Evolutionary conservation across 2,329 filamentous ascomycete species (phyloP).

Genomic region (Huntiella moniliformis): DNA sequence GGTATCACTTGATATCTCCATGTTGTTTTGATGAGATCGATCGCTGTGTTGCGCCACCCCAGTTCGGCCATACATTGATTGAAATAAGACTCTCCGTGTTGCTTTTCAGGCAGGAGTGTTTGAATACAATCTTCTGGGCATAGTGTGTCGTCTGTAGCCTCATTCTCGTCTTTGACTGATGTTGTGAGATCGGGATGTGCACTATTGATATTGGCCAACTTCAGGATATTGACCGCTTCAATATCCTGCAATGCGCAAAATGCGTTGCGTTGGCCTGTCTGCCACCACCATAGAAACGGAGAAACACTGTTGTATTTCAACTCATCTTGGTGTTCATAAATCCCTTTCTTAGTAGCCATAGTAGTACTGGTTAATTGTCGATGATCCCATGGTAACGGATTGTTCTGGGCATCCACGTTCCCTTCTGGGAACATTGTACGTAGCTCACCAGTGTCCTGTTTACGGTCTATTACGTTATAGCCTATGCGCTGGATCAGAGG

Average conservation of each 20-base stretch:
- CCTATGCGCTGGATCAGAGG: background rate
- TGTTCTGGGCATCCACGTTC: background rate
- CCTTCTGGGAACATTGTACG: background rate
- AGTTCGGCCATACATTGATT: too few species aligned
- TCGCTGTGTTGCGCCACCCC: too few species aligned
- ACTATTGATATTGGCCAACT: background rate
- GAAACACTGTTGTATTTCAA: background rate
- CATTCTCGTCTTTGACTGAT: too few species aligned
- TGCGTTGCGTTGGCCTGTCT: conserved; percentile 4
- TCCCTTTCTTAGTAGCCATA: background rate
- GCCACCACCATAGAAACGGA: conserved; percentile 7
- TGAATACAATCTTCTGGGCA: too few species aligned
- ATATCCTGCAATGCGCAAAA: conserved; percentile 2
- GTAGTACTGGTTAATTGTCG: background rate
- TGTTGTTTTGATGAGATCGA: too few species aligned
- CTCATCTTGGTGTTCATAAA: background rate
- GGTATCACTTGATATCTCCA: too few species aligned
- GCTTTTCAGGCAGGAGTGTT: too few species aligned
- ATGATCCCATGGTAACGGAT: background rate
- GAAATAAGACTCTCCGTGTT: too few species aligned
- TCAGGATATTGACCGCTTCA: background rate
- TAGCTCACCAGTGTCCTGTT: background rate
- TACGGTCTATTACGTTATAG: background rate
- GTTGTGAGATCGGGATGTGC: too few species aligned
- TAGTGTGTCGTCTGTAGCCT: too few species aligned